Percentiles rank a stretch among this genome's conserved stretches.
Evolutionary conservation across 2,329 filamentous ascomycete species (phyloP).

Genomic region (Aspergillus intermedius): DNA sequence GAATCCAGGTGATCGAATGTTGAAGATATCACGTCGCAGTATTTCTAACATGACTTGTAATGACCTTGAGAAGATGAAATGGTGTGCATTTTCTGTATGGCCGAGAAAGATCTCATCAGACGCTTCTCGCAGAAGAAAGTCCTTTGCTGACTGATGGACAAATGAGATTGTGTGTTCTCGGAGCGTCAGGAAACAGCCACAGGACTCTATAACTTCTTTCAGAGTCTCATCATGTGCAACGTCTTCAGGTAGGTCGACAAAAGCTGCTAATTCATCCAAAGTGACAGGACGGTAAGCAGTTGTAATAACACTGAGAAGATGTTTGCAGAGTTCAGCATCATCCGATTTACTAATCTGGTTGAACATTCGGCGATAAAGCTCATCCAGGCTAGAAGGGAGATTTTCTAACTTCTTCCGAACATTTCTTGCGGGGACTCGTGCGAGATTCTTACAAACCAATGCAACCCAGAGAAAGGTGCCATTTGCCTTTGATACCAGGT

Average conservation of each 20-base stretch:
- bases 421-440: too few species aligned
- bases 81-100: constrained; percentile 19
- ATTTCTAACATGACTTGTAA: constrained; percentile 24
- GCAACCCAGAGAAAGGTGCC: constrained; percentile 37
- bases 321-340: constrained; percentile 24
- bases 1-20: constrained; percentile 18
- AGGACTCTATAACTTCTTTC: constrained; percentile 15
- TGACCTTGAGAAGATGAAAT: constrained; percentile 29
- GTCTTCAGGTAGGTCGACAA: too few species aligned
- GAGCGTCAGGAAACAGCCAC: constrained; percentile 21
- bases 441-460: too few species aligned
- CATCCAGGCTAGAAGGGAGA: too few species aligned
- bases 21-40: constrained; percentile 34
- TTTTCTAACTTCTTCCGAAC: too few species aligned
- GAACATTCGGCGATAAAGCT: too few species aligned
- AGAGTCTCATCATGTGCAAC: too few species aligned
- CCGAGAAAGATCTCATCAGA: constrained; percentile 1
- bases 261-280: constrained; percentile 28
- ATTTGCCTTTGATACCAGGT: constrained; percentile 27
- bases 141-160: constrained; percentile 25
- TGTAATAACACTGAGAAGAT: constrained; percentile 28
- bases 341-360: too few species aligned
- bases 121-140: constrained; percentile 10
- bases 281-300: constrained; percentile 33
- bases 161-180: constrained; percentile 12